Evolutionary conservation across 768 basidiomycete species (phyloP).

Genomic region (Rhizopogon vesiculosus): DNA sequence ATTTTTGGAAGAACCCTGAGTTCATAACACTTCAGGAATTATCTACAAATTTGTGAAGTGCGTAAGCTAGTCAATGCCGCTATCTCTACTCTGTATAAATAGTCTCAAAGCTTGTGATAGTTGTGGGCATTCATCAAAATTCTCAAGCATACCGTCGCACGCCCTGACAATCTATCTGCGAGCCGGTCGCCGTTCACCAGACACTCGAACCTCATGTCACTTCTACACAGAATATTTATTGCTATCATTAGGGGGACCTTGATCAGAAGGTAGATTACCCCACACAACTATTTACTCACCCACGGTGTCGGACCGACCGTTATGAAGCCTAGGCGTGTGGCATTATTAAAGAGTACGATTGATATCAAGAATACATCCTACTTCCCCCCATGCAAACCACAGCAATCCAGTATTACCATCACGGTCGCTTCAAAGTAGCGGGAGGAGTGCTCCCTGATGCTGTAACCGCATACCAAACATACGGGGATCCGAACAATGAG

Average conservation of each 20-base stretch:
- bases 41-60: background rate
- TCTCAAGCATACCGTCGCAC: background rate
- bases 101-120: background rate
- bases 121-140: background rate
- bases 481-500: constrained; percentile 46
- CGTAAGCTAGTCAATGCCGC: background rate
- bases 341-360: background rate
- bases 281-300: background rate
- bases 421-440: constrained; percentile 47
- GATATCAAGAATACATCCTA: background rate
- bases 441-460: constrained; percentile 54
- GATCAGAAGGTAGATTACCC: background rate
- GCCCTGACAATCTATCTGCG: background rate
- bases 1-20: constrained; percentile 36
- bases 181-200: background rate
- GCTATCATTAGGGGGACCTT: background rate
- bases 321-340: background rate
- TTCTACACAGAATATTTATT: too few relatives aligned
- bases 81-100: background rate
- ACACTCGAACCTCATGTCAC: background rate
- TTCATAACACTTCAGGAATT: background rate
- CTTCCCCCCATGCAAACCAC: constrained; percentile 7
- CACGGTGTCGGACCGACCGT: background rate
- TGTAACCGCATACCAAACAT: constrained; percentile 52
- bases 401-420: constrained; percentile 43